phyloP scores from a whole-genome alignment of 2,329 filamentous ascomycete species.

The Xylaria arbuscula region DNA sequence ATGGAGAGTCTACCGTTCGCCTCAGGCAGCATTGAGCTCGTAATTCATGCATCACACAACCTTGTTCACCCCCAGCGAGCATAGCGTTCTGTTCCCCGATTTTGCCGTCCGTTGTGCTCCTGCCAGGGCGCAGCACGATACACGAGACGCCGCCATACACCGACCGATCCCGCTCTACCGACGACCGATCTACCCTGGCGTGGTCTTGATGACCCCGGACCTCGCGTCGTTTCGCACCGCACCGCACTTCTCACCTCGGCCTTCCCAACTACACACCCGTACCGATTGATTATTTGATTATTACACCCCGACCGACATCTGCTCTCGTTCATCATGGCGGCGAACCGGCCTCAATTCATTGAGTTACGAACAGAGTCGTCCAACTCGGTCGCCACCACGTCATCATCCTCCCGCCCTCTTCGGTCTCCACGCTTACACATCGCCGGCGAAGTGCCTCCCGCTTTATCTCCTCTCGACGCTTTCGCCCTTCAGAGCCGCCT shows the following conservation, averaged over 20 bases:
- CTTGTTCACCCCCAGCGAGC: conserved; percentile 19
- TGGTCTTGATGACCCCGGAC: conserved; percentile 31
- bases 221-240: conserved; percentile 14
- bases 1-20: conserved; percentile 37
- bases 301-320: background rate
- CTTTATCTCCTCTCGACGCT: conserved; percentile 92
- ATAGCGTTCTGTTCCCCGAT: conserved; percentile 6
- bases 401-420: conserved; percentile 62
- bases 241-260: conserved; percentile 15
- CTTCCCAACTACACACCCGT: background rate
- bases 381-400: conserved; percentile 57
- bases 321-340: conserved; percentile 59
- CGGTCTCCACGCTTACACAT: conserved; percentile 80
- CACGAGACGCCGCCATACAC: too few relatives aligned
- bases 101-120: conserved; percentile 14
- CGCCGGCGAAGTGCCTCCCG: conserved; percentile 84
- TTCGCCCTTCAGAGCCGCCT: conserved; percentile 92
- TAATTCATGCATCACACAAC: conserved; percentile 43
- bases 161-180: too few relatives aligned
- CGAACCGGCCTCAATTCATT: conserved; percentile 66
- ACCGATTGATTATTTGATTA: conserved; percentile 17
- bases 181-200: conserved; percentile 11
- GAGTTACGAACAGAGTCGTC: conserved; percentile 70
- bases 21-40: conserved; percentile 39
- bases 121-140: conserved; percentile 18